These are phyloP conservation scores for Pyrrhoderma lamaoense DNA, from an alignment of 1,284 basidiomycete genomes.

Conservation along the genomic window DNA sequence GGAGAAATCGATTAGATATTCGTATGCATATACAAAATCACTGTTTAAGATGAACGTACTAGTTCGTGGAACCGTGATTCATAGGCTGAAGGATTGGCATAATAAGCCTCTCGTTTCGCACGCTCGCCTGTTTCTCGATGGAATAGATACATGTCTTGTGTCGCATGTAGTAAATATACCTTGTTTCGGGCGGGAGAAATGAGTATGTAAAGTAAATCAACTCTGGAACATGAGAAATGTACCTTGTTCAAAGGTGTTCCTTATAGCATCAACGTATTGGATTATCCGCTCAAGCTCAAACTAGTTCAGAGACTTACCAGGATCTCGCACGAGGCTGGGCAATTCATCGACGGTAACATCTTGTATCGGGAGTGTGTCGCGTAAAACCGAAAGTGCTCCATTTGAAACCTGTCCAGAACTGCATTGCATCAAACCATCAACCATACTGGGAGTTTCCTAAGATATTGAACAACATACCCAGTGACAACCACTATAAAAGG, in stretches of 20 bases:
- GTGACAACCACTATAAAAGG: constrained; percentile 80
- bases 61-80: constrained; percentile 60
- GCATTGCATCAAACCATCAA: background rate
- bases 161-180: constrained; percentile 75
- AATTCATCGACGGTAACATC: constrained; percentile 54
- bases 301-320: constrained; percentile 33
- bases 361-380: constrained; percentile 56
- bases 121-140: constrained; percentile 6
- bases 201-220: too few species aligned
- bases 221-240: too few species aligned
- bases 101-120: constrained; percentile 59
- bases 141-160: constrained; percentile 61
- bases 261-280: too few species aligned
- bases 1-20: too few species aligned
- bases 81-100: constrained; percentile 59
- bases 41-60: constrained; percentile 33
- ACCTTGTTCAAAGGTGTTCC: constrained; percentile 51
- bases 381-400: constrained; percentile 65
- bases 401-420: constrained; percentile 76
- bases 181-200: too few species aligned
- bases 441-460: background rate
- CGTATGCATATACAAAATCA: background rate
- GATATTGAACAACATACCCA: constrained; percentile 44
- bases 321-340: constrained; percentile 41
- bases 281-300: constrained; percentile 1